Evolutionary conservation across 768 basidiomycete species (phyloP).

Genomic region (Boletus tylopilopsis): DNA sequence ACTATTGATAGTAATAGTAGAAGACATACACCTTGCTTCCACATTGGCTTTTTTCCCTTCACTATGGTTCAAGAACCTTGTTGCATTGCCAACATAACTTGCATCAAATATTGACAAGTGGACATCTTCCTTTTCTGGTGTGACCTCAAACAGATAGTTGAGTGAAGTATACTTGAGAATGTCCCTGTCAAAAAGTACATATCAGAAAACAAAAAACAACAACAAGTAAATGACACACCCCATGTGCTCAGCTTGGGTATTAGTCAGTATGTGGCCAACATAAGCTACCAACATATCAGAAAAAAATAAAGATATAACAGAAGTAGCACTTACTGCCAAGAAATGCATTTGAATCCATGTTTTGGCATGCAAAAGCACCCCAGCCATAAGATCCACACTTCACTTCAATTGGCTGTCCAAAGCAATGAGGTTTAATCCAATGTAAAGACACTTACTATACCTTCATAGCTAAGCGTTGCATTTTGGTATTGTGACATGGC

Average conservation of each 20-base stretch:
- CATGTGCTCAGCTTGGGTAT: conserved; percentile 12
- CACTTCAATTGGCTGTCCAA: conserved; percentile 34
- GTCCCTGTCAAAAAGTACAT: conserved; percentile 3
- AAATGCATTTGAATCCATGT: conserved; percentile 20
- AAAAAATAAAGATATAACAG: background rate
- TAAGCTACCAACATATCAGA: conserved; percentile 34
- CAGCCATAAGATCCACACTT: conserved; percentile 36
- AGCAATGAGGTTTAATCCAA: background rate
- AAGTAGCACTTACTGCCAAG: conserved; percentile 30
- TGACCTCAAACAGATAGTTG: conserved; percentile 36
- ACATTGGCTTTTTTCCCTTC: conserved; percentile 11
- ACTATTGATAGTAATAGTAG: background rate
- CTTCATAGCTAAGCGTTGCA: conserved; percentile 21
- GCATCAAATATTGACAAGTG: conserved; percentile 31
- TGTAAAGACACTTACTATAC: conserved; percentile 10
- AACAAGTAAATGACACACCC: background rate
- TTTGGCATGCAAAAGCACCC: conserved; percentile 42
- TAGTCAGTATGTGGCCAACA: conserved; percentile 27
- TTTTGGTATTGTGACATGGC: conserved; percentile 28
- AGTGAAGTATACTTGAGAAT: conserved; percentile 10
- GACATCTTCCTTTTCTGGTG: background rate
- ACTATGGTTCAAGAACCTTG: conserved; percentile 42
- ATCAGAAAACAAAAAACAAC: too few species aligned
- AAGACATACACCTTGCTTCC: conserved; percentile 26
- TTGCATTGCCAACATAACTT: conserved; percentile 40